These are phyloP conservation scores for Geotrichum reessii DNA, from an alignment of 1,139 yeast species.

Conservation along the genomic window DNA sequence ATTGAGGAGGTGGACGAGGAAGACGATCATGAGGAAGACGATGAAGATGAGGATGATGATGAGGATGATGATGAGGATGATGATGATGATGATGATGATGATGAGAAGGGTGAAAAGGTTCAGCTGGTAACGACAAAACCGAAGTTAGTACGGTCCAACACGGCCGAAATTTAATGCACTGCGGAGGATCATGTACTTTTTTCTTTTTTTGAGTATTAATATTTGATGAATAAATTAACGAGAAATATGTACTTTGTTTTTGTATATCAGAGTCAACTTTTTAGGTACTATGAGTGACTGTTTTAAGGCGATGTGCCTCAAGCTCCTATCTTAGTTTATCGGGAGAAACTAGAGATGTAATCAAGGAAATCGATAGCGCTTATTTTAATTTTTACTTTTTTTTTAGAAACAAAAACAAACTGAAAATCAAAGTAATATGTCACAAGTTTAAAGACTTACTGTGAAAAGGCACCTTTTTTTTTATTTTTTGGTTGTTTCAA, in stretches of 20 bases:
- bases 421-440: background rate
- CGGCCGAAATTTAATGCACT: constrained; percentile 10
- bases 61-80: constrained; percentile 11
- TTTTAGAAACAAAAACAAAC: background rate
- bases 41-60: constrained; percentile 7
- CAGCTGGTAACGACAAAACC: constrained; percentile 2
- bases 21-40: constrained; percentile 6
- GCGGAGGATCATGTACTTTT: background rate
- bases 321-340: background rate
- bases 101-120: constrained; percentile 7
- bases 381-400: background rate
- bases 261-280: background rate
- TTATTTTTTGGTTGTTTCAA: no score
- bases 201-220: background rate
- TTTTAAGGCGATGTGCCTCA: background rate
- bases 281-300: background rate
- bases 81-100: constrained; percentile 15
- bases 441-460: background rate
- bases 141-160: constrained; percentile 7
- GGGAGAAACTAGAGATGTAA: background rate
- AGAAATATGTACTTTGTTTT: background rate
- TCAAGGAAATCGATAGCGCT: background rate
- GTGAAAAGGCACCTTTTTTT: no score
- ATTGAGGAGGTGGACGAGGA: constrained; percentile 8
- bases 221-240: background rate